Base-by-base conservation (phyloP, 2,329 filamentous ascomycete genomes). In the Aspergillus puulaauensis region DNA sequence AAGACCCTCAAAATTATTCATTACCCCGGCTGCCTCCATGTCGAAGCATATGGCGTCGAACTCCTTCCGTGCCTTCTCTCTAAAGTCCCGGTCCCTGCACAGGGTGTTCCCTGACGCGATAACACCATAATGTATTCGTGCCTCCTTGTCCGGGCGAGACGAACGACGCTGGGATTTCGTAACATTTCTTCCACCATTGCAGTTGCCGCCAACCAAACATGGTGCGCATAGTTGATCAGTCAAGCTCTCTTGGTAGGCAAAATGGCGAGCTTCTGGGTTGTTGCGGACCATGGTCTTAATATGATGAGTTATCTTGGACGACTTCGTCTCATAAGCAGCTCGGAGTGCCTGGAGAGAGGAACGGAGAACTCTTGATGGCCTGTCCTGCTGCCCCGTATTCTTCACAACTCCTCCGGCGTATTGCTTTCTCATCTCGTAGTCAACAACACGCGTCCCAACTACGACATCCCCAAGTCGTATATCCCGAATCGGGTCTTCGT, bases 211-310 rank as follows among this genome's bases (percentile, higher is more conserved):
- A 37, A 6, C 0, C 6, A 37, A 37, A 7, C 35, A 37, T 5
- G 35, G 3, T n/a, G 15, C 35, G 6, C 35, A 37, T 37, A 37
- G 35, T 14, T 15, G 35, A 37, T 37, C 35, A 15, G 12, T 3
- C 4, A 7, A 0, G 3, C 15, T 15, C 3, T 5, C 4, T n/a
- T 3, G 14, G 15, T 14, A 37, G 14, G 12, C 14, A 12, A 14
- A 37, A 7, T 15, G 12, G 12, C 2, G 3, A 8, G 1, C 5
- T 2, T n/a, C 14, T 12, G 3, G 14, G 6, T n/a, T 1, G 1
- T 6, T 6, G 3, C 3, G 35, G 4, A 15, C 5, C 14, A 37
- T n/a, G 2, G 3, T 12, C 2, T 37, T 12, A 2, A 37, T 37
- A n/a, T 37, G 6, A 12, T 37, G 12, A 4, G 12, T n/a, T 5